Percentiles rank a stretch among this genome's conserved stretches.
Conservation (phyloP, 75 land plant genomes). For the Larix kaempferi region DNA sequence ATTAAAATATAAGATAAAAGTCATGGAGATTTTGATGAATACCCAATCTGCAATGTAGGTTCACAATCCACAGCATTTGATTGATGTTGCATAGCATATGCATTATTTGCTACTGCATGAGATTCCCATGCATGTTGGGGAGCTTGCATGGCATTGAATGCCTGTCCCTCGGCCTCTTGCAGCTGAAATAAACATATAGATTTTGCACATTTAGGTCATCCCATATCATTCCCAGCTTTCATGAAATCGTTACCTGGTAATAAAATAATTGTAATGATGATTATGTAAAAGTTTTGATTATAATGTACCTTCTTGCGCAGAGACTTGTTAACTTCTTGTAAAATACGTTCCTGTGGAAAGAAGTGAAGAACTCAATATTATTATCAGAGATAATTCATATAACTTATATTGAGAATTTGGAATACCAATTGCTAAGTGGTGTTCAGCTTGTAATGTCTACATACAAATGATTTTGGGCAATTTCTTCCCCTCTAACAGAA, state of each 20-base stretch:
- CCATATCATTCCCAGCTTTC: neutral
- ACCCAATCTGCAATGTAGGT: conserved; percentile 5
- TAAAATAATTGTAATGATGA: neutral
- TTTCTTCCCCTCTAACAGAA: too few species aligned
- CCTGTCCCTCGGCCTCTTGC: neutral
- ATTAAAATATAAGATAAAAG: too few species aligned
- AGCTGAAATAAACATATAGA: neutral
- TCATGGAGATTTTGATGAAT: neutral
- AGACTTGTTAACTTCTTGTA: neutral
- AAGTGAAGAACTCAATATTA: too few species aligned
- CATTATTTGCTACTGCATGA: neutral
- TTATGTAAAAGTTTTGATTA: neutral
- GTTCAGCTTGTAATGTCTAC: too few species aligned
- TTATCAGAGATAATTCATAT: too few species aligned
- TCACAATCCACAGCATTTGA: conserved; percentile 4
- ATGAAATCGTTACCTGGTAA: neutral
- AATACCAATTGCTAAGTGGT: too few species aligned
- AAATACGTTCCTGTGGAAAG: neutral
- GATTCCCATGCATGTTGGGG: neutral
- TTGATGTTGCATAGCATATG: neutral
- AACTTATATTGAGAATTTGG: too few species aligned
- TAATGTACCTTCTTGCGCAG: neutral
- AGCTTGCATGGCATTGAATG: neutral
- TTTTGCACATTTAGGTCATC: neutral
- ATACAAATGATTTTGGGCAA: too few species aligned